Conservation (phyloP, 495 filamentous ascomycete species). For the Hyaloscypha finlandica region DNA sequence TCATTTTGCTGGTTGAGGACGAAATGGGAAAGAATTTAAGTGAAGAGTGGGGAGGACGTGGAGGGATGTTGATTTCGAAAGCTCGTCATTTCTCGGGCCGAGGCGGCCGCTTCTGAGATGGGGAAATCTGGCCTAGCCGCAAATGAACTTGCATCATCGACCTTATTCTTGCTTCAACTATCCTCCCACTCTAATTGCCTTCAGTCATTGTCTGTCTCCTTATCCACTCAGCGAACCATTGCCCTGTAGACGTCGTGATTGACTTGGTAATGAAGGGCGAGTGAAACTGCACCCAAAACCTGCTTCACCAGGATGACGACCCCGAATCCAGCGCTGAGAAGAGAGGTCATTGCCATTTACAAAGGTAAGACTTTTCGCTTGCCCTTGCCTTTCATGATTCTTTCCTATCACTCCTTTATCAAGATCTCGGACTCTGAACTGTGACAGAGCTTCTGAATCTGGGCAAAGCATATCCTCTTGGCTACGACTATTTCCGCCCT, state of each 20-base stretch:
- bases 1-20: slow-evolving; percentile 19
- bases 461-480: slow-evolving; percentile 84
- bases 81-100: slow-evolving; percentile 8
- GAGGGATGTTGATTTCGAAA: neutral
- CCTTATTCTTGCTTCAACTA: neutral
- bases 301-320: slow-evolving; percentile 8
- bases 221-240: too few relatives aligned
- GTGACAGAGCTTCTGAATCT: slow-evolving; percentile 75
- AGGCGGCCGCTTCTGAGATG: slow-evolving; percentile 10
- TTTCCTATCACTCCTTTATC: neutral
- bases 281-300: neutral
- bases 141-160: neutral
- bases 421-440: too few relatives aligned
- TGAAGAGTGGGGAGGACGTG: neutral
- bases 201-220: too few relatives aligned
- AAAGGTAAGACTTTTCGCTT: slow-evolving; percentile 62
- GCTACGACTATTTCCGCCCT: slow-evolving; percentile 79
- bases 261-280: neutral
- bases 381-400: neutral
- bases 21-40: neutral
- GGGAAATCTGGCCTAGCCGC: neutral
- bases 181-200: too few relatives aligned
- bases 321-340: slow-evolving; percentile 53
- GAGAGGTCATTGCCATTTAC: slow-evolving; percentile 85
- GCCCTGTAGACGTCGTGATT: too few relatives aligned